Evolutionary conservation across 768 basidiomycete genomes (phyloP), one percentile per base, ranked within the genome.

Genomic region (Trametes meyenii): DNA sequence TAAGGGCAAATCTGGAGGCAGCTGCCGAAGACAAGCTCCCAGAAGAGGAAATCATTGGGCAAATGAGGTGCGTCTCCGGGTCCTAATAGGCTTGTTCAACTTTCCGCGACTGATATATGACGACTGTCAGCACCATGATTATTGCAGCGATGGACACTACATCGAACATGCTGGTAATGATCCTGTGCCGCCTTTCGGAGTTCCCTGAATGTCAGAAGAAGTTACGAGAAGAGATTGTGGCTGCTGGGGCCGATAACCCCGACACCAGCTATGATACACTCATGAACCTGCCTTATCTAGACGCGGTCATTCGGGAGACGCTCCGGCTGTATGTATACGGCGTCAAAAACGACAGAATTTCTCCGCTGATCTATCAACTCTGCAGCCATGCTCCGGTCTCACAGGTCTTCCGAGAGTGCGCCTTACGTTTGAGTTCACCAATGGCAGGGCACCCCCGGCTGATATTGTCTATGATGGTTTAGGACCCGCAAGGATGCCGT

Each of bases 311-410:
- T 21, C 53, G 59, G 2, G 63, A 64, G 46, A 64, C 58, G 8
- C 43, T 63, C 6, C 49, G 62, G 17, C 8, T 63, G 62, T 63
- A 17, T 36, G 58, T 48, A 42, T 45, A 36, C 7, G 19, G 12
- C 14, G 24, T 23, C 6, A 33, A 8, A 11, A 13, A 33, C 17
- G 4, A 33, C 40, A 5, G 17, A 17, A 7, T 36, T n/a, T 21
- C n/a, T 17, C 24, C 17, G 33, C 50, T 24, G 2, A 52, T 6
- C 5, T n/a, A 14, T 17, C 14, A 16, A n/a, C 16, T 0, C 60
- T 77, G 12, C 70, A 81, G 45, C 52, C 79, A 76, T 78, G 50
- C 84, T 0, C 84, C 85, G 0, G 79, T 86, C 2, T 70, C 78
- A 0, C 63, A 61, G 7, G 80, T 78, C 0, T 45, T 65, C 68